Base-by-base conservation (phyloP, 495 filamentous ascomycete species). In the Halenospora varia region DNA sequence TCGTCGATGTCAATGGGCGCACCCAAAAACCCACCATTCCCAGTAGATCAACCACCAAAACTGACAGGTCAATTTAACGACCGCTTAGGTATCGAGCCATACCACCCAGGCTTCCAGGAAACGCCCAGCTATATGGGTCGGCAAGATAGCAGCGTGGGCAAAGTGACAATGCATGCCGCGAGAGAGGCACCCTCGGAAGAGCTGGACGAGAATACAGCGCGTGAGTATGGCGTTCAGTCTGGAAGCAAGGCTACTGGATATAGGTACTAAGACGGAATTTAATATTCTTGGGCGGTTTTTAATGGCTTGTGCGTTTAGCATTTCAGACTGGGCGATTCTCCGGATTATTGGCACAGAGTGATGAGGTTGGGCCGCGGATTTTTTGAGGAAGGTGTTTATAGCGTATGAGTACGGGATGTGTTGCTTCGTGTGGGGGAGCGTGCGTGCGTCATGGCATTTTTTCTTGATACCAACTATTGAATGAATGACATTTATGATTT, bases 31-130 rank as follows among this genome's bases (percentile, higher is more conserved):
- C 69, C 17, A 64, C 73, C 25, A 68, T 75, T 23, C 63, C 72
- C 24, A 69, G 71, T 10, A 63, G 71, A 62, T 66, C 63, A 47
- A 68, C 66, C 54, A 70, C 70, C 20, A 66, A 71, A 20, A 51
- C 53, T 39, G 40, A 66, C 51, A 65, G 73, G 51, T 62, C 73
- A 76, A n/a, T 69, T 63, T 19, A 62, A 67, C 24, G 69, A 82
- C 55, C 75, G 74, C 10, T 76, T 81, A 60, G 70, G 71, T 10
- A 76, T 70, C 54, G 78, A 82, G 59, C 78, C 79, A 8, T 82
- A 72, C 56, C 77, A 82, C 60, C 79, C 79, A 2, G 78, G 78
- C 0, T 81, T 80, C 47, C 63, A 67, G 40, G 61, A 62, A 17
- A 71, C 67, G 9, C 67, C 64, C 26, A 69, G 70, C 50, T 73